Conservation (phyloP, 2,329 filamentous ascomycete genomes). For the Xylariaceae sp. region DNA sequence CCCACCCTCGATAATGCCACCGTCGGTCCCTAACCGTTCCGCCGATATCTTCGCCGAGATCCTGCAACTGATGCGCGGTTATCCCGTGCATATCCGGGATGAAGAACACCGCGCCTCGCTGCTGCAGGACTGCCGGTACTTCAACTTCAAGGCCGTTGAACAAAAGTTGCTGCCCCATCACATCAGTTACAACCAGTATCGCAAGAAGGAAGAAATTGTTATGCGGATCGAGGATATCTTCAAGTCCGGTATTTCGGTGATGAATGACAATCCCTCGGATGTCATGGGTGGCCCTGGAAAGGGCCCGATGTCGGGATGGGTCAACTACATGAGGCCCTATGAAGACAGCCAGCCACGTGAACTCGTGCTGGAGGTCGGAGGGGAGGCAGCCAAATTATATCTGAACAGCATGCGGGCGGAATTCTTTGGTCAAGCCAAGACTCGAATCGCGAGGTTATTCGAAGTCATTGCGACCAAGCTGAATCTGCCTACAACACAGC, state of each 20-base stretch:
- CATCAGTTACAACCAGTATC: conserved; percentile 67
- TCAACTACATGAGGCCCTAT: conserved; percentile 79
- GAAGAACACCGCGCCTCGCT: conserved; percentile 73
- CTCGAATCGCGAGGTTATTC: conserved; percentile 66
- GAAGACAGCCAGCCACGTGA: conserved; percentile 70
- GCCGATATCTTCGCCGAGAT: conserved; percentile 82
- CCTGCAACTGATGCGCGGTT: conserved; percentile 75
- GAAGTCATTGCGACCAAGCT: conserved; percentile 79
- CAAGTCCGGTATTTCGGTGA: conserved; percentile 72
- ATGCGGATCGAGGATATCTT: conserved; percentile 82
- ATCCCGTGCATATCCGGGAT: conserved; percentile 69
- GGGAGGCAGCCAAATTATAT: conserved; percentile 49
- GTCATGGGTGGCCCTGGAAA: conserved; percentile 23
- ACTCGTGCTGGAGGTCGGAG: conserved; percentile 74
- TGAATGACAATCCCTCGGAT: conserved; percentile 38
- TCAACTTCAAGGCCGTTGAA: conserved; percentile 86
- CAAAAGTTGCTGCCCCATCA: conserved; percentile 76
- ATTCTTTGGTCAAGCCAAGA: conserved; percentile 67
- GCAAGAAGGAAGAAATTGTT: conserved; percentile 66
- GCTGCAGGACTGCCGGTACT: conserved; percentile 83
- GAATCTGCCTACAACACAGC: conserved; percentile 57
- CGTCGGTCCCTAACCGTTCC: conserved; percentile 71
- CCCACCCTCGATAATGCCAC: conserved; percentile 79
- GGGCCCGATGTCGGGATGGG: conserved; percentile 44
- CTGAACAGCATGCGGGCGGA: conserved; percentile 52